phyloP scores from a whole-genome alignment of 2,329 filamentous ascomycete genomes.

The Elsinoe arachidis region DNA sequence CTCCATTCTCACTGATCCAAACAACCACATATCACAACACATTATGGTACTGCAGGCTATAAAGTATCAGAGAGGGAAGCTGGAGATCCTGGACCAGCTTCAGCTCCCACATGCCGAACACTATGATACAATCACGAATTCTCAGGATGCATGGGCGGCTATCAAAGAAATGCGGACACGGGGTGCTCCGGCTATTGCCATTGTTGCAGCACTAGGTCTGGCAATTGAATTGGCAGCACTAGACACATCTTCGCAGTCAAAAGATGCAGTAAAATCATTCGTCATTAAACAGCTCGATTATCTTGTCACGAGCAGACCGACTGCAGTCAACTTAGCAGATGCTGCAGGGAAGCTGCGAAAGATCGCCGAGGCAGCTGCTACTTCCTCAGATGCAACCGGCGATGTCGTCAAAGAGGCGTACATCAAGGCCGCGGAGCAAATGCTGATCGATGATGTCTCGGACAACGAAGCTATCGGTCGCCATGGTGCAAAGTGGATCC shows the following conservation, averaged over 20 bases:
- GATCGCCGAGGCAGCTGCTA: constrained; percentile 46
- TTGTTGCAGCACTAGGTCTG: constrained; percentile 84
- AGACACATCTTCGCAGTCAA: constrained; percentile 38
- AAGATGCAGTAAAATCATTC: constrained; percentile 56
- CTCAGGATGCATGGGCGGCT: constrained; percentile 70
- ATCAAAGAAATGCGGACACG: constrained; percentile 73
- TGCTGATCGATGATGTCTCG: constrained; percentile 75
- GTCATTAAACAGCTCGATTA: constrained; percentile 75
- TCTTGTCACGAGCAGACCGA: constrained; percentile 80
- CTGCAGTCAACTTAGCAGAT: constrained; percentile 89
- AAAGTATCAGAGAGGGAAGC: constrained; percentile 61
- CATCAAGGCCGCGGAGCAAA: constrained; percentile 71
- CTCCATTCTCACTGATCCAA: background rate
- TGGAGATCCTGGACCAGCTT: constrained; percentile 77
- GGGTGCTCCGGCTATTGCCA: constrained; percentile 89
- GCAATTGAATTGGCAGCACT: constrained; percentile 62
- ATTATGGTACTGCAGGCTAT: constrained; percentile 64
- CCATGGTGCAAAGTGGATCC: constrained; percentile 75
- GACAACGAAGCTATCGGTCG: constrained; percentile 83
- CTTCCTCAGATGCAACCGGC: constrained; percentile 36
- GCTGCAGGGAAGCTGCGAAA: constrained; percentile 72
- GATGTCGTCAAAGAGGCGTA: constrained; percentile 59
- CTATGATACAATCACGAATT: constrained; percentile 63
- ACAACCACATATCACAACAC: background rate
- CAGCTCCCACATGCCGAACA: constrained; percentile 70